phyloP scores from a whole-genome alignment of 306 rosid species.

The Cucurbita argyrosperma region DNA sequence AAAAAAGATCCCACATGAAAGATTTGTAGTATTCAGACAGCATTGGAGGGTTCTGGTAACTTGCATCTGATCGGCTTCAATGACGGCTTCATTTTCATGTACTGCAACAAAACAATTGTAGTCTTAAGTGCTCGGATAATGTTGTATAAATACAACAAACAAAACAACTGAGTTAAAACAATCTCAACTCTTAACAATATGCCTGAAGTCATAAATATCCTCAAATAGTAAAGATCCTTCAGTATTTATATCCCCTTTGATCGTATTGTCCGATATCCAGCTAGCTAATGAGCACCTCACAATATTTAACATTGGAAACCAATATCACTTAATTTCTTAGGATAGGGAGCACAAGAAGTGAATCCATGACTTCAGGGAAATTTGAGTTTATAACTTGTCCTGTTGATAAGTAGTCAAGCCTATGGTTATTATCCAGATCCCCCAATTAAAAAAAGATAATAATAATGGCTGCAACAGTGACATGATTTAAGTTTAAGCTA shows the following conservation, averaged over 20 bases:
- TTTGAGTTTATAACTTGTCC: neutral
- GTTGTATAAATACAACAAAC: neutral
- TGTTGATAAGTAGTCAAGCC: neutral
- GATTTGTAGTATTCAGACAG: conserved; percentile 40
- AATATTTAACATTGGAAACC: neutral
- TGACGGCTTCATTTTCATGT: conserved; percentile 39
- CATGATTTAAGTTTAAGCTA: neutral
- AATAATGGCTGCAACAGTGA: neutral
- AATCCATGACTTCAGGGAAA: neutral
- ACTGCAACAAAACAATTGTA: conserved; percentile 24
- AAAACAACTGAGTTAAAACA: neutral
- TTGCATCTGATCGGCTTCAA: conserved; percentile 44
- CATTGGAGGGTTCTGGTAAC: conserved; percentile 56
- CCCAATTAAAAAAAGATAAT: neutral
- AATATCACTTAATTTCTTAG: neutral
- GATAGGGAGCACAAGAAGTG: neutral
- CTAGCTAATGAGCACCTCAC: neutral
- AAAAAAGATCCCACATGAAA: neutral
- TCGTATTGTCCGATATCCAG: neutral
- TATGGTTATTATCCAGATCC: neutral
- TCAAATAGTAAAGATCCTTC: neutral
- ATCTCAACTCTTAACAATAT: neutral
- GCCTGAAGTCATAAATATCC: neutral
- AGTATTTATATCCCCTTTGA: neutral
- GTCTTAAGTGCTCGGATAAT: neutral